Base-by-base conservation (phyloP, 2,329 filamentous ascomycete species). In the Rutstroemia sp. region DNA sequence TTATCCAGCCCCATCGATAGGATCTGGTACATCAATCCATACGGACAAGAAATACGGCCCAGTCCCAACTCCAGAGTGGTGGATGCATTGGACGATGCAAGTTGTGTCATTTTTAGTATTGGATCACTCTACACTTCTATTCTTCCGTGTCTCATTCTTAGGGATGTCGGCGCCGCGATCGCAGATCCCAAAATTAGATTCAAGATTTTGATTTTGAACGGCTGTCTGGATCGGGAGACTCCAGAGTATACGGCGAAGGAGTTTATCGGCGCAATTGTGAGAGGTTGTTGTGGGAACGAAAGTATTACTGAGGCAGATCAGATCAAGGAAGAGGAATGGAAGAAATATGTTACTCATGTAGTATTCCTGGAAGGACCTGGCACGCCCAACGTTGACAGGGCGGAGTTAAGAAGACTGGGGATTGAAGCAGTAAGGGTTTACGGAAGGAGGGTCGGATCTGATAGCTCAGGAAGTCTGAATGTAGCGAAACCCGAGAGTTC, bases 1-100 rank as follows among this genome's bases (percentile, higher is more conserved):
- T 76, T 97, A 1, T 81, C 89, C 0, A 79, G 87, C 0, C 80
- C 89, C 27, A 95, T 97, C 63, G 78, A 85, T 54, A 76, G 92
- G 2, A 79, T 97, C 34, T 97, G 91, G 90, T 97, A 97, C 74
- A 97, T 97, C 74, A 97, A 96, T 67, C 92, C 92, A 0, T 97
- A 96, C 70, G 92, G 92, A n/a, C 90, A 96, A 69, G 92, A 96
- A 71, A 96, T 97, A 63, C 83, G 86, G 17, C 88, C 92, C 0
- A 80, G 85, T 0, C 88, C 90, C 2, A 97, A 96, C 66, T 85
- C 90, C 0, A 84, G 89, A 48, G 89, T 92, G 0, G 5, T 54
- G 84, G 89, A 51, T 89, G 83, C 89, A 0, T 70, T 97, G 1
- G 73, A 75, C 16, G 73, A 74, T 1, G 80, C 88, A 0, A 79